These are phyloP conservation scores for Didymella pinodella DNA, from an alignment of 2,329 filamentous ascomycete genomes.

Conservation along the genomic window DNA sequence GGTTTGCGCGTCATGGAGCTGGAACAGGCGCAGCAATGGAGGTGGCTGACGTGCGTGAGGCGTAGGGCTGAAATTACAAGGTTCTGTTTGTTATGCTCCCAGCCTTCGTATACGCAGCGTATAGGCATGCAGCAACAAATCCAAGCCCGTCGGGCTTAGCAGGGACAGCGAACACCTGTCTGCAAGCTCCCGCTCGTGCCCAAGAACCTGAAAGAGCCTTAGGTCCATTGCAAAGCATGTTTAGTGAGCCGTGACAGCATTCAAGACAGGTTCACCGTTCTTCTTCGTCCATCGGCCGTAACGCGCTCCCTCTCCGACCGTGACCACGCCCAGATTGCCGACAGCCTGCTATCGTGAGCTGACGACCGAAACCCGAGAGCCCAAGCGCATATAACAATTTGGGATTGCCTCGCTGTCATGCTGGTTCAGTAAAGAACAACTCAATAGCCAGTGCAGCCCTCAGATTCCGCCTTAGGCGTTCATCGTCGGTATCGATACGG, in stretches of 20 bases:
- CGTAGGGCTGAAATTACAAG: constrained; percentile 18
- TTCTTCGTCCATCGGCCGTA: constrained; percentile 23
- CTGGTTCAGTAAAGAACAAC: constrained; percentile 25
- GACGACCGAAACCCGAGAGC: constrained; percentile 10
- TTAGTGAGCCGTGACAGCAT: constrained; percentile 11
- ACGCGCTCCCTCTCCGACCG: constrained; percentile 10
- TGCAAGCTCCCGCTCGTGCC: constrained; percentile 3
- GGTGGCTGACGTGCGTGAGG: constrained; percentile 20
- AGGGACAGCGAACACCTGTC: constrained; percentile 14
- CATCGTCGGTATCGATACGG: constrained; percentile 11
- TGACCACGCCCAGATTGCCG: constrained; percentile 11
- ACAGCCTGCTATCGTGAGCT: constrained; percentile 20
- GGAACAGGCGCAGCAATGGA: not conserved
- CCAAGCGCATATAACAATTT: constrained; percentile 10
- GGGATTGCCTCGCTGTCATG: constrained; percentile 23
- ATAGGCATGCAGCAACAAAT: constrained; percentile 16
- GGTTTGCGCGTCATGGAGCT: not conserved
- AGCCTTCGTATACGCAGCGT: constrained; percentile 20
- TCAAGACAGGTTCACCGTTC: constrained; percentile 18
- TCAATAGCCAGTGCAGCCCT: constrained; percentile 15
- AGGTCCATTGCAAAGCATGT: not conserved
- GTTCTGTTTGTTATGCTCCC: constrained; percentile 6
- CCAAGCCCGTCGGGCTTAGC: constrained; percentile 12
- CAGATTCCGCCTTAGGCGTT: constrained; percentile 9
- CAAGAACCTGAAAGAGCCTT: constrained; percentile 1